Evolutionary conservation across 2,329 filamentous ascomycete species (phyloP), one percentile per base, ranked within the genome.

Genomic region (Xylaria polymorpha): DNA sequence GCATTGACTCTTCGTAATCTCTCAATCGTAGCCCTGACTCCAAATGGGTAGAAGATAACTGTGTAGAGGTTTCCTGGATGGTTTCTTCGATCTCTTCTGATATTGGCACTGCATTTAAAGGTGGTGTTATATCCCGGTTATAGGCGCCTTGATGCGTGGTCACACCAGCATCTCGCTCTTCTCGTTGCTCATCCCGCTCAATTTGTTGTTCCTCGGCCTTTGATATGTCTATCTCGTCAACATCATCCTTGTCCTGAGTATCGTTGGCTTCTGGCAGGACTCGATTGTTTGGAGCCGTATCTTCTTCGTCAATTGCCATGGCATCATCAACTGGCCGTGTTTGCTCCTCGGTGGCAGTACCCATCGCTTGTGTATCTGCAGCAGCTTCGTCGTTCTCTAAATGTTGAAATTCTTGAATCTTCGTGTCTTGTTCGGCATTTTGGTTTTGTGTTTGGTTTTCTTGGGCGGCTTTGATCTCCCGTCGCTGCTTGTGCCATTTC

Each of bases 331-430:
- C 86, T 7, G 92, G 91, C 73, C 90, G 91, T 2, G 92, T 92
- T 79, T 98, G 93, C 32, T 99, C 95, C 71, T 97, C 92, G 12
- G 89, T 92, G 5, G 95, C 93, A 46, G 92, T 91, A 41, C 96
- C 97, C 76, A 99, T 87, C 15, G 96, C 96, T 81, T 99, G 96
- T 1, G 94, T 90, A 66, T 98, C 94, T n/a, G 92, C 88, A 63
- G 91, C 86, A 35, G 90, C 88, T 37, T 96, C 88, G 69, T 98
- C 93, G 73, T 98, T 90, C 69, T 92, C 91, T 3, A 98, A 84
- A 81, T 99, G 96, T 82, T 98, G 94, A 77, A 98, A 98, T 77
- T 98, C 94, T n/a, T 88, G 88, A n/a, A 90, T 85, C 68, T 92
- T 88, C 74, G 78, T 83, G 72, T 82, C 81, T 51, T 83, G 79